Evolutionary conservation across 2,329 filamentous ascomycete genomes (phyloP).

Genomic region (Aaosphaeria arxii): DNA sequence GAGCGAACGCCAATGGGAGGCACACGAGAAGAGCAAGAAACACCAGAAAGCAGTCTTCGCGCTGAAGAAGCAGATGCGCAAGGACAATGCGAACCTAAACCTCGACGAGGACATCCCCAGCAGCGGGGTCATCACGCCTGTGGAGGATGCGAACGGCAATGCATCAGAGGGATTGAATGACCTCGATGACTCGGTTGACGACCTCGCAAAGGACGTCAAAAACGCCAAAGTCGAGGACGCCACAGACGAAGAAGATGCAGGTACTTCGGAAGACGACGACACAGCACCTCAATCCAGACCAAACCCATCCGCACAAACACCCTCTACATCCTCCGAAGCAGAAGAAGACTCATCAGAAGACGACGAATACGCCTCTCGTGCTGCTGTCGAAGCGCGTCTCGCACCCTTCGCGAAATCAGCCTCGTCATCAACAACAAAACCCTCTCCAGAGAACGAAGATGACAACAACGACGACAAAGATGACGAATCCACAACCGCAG

Average conservation of each 20-base stretch:
- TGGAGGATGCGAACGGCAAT: constrained; percentile 28
- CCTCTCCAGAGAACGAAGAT: neutral
- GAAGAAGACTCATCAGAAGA: constrained; percentile 19
- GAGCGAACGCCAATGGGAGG: constrained; percentile 86
- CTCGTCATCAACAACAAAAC: constrained; percentile 4
- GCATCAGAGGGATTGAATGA: neutral
- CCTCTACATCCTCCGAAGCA: constrained; percentile 3
- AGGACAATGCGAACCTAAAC: constrained; percentile 65
- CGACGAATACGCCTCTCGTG: constrained; percentile 36
- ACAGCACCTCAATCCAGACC: neutral
- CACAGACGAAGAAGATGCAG: constrained; percentile 37
- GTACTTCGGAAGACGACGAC: constrained; percentile 7
- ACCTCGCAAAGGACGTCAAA: neutral
- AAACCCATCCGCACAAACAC: constrained; percentile 2
- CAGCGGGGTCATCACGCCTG: constrained; percentile 31
- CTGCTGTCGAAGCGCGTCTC: constrained; percentile 34
- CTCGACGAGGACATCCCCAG: constrained; percentile 37
- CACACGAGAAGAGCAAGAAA: constrained; percentile 96
- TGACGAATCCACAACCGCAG: neutral
- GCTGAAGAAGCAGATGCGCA: constrained; percentile 76
- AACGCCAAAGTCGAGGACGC: constrained; percentile 8
- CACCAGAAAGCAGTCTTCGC: constrained; percentile 83
- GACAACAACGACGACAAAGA: neutral
- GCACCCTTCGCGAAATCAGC: constrained; percentile 5
- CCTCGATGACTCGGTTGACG: constrained; percentile 19